phyloP scores from a whole-genome alignment of 208 protist genomes.

The Porcisia hertigi region DNA sequence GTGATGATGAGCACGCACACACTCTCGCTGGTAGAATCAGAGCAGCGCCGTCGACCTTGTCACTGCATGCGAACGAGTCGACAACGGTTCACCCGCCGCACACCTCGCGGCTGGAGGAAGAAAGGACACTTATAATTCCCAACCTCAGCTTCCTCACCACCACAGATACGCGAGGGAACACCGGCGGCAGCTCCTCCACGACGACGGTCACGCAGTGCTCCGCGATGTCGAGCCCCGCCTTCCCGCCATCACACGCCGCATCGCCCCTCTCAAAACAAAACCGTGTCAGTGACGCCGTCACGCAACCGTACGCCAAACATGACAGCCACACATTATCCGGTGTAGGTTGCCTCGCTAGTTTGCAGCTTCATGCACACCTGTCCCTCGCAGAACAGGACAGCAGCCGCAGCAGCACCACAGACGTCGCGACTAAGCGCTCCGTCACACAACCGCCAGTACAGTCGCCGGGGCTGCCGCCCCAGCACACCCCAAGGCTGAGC shows the following conservation, averaged over 20 bases:
- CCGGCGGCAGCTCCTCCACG: background rate
- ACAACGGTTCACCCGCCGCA: background rate
- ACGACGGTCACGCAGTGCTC: background rate
- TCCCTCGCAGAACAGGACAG: background rate
- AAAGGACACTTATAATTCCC: background rate
- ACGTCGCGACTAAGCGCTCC: background rate
- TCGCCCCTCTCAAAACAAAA: background rate
- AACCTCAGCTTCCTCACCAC: background rate
- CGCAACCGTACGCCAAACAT: background rate
- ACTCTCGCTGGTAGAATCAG: background rate
- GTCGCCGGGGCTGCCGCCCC: background rate
- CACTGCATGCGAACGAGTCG: background rate
- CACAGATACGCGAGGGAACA: too few relatives aligned
- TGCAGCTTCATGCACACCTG: background rate
- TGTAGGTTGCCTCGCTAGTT: background rate
- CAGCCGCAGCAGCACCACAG: background rate
- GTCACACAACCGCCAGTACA: background rate
- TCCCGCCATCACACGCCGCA: conserved; percentile 7
- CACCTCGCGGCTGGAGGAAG: background rate
- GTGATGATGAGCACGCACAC: background rate
- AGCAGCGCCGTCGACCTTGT: background rate
- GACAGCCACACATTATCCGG: background rate
- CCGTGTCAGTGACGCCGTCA: background rate
- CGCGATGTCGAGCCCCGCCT: background rate
- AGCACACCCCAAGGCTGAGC: background rate